Percentiles rank a stretch among this genome's conserved stretches.
Evolutionary conservation across 202 grass and related monocot species (phyloP).

Genomic region (Cymbopogon flexuosus): DNA sequence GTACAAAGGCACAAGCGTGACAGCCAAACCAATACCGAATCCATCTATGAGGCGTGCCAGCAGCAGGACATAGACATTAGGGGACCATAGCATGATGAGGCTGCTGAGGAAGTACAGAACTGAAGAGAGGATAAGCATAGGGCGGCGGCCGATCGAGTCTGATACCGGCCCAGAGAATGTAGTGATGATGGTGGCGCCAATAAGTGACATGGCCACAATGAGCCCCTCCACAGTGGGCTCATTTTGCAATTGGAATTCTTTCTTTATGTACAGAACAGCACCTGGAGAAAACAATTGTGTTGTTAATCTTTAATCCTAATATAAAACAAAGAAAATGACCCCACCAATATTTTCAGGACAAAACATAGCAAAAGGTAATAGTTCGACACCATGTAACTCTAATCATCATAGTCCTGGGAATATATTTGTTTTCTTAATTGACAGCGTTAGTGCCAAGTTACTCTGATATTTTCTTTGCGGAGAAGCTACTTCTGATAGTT

Average conservation of each 20-base stretch:
- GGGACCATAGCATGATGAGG: constrained; percentile 76
- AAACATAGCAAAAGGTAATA: not conserved
- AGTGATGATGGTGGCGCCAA: constrained; percentile 79
- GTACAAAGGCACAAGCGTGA: constrained; percentile 77
- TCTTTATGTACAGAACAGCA: constrained; percentile 82
- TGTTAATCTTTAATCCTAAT: constrained; percentile 10
- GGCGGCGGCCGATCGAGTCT: constrained; percentile 67
- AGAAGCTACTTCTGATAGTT: not conserved
- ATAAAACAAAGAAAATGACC: not conserved
- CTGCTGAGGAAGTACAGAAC: constrained; percentile 64
- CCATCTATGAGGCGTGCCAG: constrained; percentile 71
- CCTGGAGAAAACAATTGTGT: constrained; percentile 32
- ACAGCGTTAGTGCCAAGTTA: not conserved
- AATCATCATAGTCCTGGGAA: too few relatives aligned
- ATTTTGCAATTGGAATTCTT: constrained; percentile 56
- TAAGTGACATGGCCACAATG: constrained; percentile 82
- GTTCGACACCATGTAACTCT: not conserved
- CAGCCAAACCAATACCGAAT: constrained; percentile 65
- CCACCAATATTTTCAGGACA: not conserved
- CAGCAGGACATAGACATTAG: constrained; percentile 75
- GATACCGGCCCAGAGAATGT: constrained; percentile 72
- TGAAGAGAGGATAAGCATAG: constrained; percentile 70
- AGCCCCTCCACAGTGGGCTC: constrained; percentile 68
- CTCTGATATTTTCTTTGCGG: not conserved
- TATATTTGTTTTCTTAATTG: not conserved